Conservation (phyloP, 1,284 basidiomycete species). For the Wallemia hederae region DNA sequence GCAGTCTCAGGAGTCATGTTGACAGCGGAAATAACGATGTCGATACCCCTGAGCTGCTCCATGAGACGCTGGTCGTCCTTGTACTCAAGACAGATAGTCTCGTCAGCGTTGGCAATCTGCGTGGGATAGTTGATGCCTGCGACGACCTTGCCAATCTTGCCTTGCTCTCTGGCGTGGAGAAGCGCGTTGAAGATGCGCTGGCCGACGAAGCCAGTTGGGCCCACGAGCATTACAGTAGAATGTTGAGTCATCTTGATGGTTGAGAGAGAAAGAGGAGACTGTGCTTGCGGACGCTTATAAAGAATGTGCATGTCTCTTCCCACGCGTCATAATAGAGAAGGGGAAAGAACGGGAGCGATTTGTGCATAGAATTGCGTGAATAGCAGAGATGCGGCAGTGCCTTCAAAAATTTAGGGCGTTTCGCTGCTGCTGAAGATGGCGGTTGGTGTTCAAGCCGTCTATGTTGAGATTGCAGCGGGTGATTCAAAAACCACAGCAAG, state of each 20-base stretch:
- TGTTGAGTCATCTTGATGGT: background rate
- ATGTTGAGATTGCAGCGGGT: background rate
- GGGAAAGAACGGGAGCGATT: too few relatives aligned
- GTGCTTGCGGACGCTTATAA: background rate
- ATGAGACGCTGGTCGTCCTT: background rate
- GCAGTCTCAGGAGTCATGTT: background rate
- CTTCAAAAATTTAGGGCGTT: too few relatives aligned
- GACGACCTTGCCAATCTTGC: background rate
- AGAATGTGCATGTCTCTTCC: too few relatives aligned
- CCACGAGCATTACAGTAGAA: background rate
- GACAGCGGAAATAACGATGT: background rate
- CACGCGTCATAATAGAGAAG: too few relatives aligned
- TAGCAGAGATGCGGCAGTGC: too few relatives aligned
- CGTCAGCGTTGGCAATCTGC: background rate
- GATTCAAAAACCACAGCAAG: background rate
- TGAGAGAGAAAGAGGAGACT: background rate
- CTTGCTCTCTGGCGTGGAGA: background rate
- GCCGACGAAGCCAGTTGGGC: background rate
- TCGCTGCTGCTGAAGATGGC: too few relatives aligned
- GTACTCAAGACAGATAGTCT: background rate
- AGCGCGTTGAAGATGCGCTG: background rate
- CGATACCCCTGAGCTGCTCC: background rate
- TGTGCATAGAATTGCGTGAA: too few relatives aligned
- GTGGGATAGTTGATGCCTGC: background rate
- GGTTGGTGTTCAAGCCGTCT: background rate